phyloP scores from a whole-genome alignment of 305 asterid species.

The Coffea humblotiana region DNA sequence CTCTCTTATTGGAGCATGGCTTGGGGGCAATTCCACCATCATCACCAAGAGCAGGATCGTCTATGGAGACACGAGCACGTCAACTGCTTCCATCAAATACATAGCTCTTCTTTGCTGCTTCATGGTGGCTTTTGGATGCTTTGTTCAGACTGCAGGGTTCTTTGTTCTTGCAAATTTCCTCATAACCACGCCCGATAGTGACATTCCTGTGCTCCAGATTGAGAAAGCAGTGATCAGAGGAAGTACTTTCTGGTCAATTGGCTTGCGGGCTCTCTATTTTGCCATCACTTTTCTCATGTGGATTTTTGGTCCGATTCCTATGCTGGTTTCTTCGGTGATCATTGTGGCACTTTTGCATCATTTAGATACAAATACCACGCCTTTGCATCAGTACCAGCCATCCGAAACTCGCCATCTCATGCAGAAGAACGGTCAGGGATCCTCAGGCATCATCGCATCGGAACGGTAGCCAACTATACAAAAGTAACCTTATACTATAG shows the following conservation, averaged over 20 bases:
- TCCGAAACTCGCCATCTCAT: neutral
- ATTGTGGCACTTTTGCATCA: slow-evolving; percentile 40
- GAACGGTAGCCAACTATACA: neutral
- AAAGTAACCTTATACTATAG: too few species aligned
- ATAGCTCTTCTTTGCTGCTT: slow-evolving; percentile 51
- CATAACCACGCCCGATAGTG: slow-evolving; percentile 55
- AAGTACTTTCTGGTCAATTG: slow-evolving; percentile 58
- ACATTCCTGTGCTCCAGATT: slow-evolving; percentile 39
- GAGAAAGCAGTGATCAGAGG: slow-evolving; percentile 53
- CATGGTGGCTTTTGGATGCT: slow-evolving; percentile 56
- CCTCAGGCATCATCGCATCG: neutral
- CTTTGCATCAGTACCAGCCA: slow-evolving; percentile 36
- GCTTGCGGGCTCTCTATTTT: slow-evolving; percentile 52
- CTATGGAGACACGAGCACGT: slow-evolving; percentile 42
- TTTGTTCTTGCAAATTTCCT: slow-evolving; percentile 59
- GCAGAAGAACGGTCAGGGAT: slow-evolving; percentile 27
- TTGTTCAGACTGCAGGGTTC: slow-evolving; percentile 46
- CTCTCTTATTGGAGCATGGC: slow-evolving; percentile 57
- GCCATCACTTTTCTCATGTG: slow-evolving; percentile 59
- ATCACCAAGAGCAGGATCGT: slow-evolving; percentile 31
- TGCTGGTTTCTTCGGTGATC: slow-evolving; percentile 48
- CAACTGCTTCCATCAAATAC: slow-evolving; percentile 45
- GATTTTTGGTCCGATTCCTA: slow-evolving; percentile 76
- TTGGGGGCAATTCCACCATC: slow-evolving; percentile 38
- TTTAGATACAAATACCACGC: slow-evolving; percentile 46